phyloP scores from a whole-genome alignment of 2,329 filamentous ascomycete genomes.

The Penicillium sp. region DNA sequence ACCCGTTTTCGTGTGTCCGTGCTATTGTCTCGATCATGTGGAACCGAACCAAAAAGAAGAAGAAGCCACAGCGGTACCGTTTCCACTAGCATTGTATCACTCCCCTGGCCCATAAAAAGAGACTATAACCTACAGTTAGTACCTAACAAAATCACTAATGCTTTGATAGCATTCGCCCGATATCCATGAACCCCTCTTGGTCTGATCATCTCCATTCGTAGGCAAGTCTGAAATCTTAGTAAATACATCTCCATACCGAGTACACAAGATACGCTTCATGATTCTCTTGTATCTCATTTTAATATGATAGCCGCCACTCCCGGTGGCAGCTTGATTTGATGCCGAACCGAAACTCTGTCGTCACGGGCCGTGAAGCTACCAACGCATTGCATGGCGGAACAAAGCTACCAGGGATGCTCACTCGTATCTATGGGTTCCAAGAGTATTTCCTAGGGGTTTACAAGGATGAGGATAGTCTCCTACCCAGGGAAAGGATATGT shows the following conservation, averaged over 20 bases:
- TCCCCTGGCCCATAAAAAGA: not conserved
- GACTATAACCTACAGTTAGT: not conserved
- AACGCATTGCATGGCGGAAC: not conserved
- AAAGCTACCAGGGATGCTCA: not conserved
- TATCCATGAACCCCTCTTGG: too few relatives aligned
- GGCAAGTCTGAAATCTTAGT: too few relatives aligned
- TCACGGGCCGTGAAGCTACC: conserved; percentile 1
- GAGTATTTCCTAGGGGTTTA: too few relatives aligned
- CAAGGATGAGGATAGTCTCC: too few relatives aligned
- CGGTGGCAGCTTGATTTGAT: not conserved
- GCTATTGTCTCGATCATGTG: not conserved
- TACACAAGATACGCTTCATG: not conserved
- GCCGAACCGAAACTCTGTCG: not conserved
- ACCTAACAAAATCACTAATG: not conserved
- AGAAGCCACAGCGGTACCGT: not conserved
- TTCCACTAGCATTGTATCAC: not conserved
- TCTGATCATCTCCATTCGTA: too few relatives aligned
- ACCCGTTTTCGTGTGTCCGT: not conserved
- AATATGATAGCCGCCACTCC: not conserved
- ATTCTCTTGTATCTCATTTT: not conserved
- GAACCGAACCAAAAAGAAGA: not conserved
- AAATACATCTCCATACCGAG: too few relatives aligned
- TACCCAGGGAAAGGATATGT: too few relatives aligned
- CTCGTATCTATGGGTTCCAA: too few relatives aligned
- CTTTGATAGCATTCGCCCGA: not conserved